Percentiles rank a stretch among this genome's conserved stretches.
Evolutionary conservation across 495 filamentous ascomycete genomes (phyloP).

Genomic region (Copromyces sp.): DNA sequence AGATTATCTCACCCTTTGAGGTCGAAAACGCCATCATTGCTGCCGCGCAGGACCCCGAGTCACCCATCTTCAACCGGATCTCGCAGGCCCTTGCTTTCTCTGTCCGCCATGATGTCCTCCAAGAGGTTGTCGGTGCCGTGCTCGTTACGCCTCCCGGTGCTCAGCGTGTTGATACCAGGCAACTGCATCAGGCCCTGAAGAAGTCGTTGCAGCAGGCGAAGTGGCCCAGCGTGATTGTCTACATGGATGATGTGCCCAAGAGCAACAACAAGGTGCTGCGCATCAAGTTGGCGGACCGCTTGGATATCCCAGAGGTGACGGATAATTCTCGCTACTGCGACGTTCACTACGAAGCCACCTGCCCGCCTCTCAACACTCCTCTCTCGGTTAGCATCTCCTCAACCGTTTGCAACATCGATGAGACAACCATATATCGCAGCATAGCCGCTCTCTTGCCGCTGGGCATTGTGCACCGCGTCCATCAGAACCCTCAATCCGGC

Average conservation of each 20-base stretch:
- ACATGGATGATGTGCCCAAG: conserved; percentile 34
- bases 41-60: conserved; percentile 19
- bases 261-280: conserved; percentile 37
- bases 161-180: conserved; percentile 24
- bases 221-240: conserved; percentile 31
- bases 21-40: conserved; percentile 26
- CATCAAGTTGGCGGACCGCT: conserved; percentile 29
- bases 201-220: conserved; percentile 28
- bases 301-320: conserved; percentile 18
- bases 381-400: not conserved
- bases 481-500: not conserved
- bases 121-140: conserved; percentile 35
- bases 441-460: not conserved
- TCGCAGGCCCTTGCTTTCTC: conserved; percentile 34
- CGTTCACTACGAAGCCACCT: conserved; percentile 8
- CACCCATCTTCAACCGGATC: conserved; percentile 24
- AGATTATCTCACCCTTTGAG: conserved; percentile 44
- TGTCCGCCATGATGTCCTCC: conserved; percentile 30
- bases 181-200: conserved; percentile 20
- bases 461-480: not conserved
- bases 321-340: conserved; percentile 8
- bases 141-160: conserved; percentile 24
- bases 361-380: not conserved
- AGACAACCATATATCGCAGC: not conserved
- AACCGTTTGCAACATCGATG: not conserved